Base-by-base conservation (phyloP, 768 basidiomycete species). In the Imleria badia region DNA sequence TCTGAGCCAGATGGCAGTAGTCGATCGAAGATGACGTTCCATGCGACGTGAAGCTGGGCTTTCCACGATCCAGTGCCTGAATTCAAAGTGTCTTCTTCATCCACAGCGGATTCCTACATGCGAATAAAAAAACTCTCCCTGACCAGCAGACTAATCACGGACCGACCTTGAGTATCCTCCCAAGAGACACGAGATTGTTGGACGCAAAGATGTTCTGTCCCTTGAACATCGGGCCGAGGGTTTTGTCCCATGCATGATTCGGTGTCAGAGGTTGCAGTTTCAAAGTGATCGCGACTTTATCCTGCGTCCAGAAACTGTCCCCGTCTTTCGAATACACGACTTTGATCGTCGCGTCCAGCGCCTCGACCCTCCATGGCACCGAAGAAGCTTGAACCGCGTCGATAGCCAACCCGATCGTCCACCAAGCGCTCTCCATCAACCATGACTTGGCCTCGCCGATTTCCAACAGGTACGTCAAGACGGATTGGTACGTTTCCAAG, bases 341-440 rank as follows among this genome's bases (percentile, higher is more conserved):
- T 35, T 79, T 65, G 11, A 89, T 64, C 0, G 81, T 73, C 40
- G 66, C 65, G 7, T 80, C 73, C 14, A 87, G 61, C 5, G 86
- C 93, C 22, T 82, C 78, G 1, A 77, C 75, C 69, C 84, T 87
- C 93, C 94, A 97, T 1, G 79, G 54, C 15, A 86, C 83, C 5
- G 81, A 72, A 17, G 83, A 86, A 7, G 71, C 75, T 45, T 80
- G 67, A 38, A 91, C 72, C 13, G 77, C 78, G 55, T 88, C 83
- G 45, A 92, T 60, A 1, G 85, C 86, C 44, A 86, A 74, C 22
- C 78, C 72, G 45, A 95, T 74, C 20, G 84, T 78, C 84, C 92
- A 96, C 89, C 91, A 96, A 14, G 86, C 89, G 64, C 89, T 89
- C 71, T 98, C 96, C 36, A 87, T 78, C 46, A 98, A 72, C 94